phyloP scores from a whole-genome alignment of 2,329 filamentous ascomycete genomes.

The Penicillium sp. region DNA sequence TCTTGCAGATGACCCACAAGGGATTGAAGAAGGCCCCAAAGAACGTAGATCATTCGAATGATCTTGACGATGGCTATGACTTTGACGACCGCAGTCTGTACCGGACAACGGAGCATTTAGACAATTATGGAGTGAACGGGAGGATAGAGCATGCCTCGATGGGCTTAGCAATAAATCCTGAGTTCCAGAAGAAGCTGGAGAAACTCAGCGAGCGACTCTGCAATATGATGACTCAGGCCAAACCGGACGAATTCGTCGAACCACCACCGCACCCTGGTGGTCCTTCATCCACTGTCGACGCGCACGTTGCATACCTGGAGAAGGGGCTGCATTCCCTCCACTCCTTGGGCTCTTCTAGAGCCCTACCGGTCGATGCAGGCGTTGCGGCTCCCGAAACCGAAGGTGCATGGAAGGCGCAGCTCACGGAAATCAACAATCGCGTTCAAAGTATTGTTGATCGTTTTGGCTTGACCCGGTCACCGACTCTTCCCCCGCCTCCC shows the following conservation, averaged over 20 bases:
- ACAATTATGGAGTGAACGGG: slow-evolving; percentile 46
- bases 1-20: slow-evolving; percentile 87
- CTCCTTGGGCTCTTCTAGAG: slow-evolving; percentile 57
- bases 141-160: slow-evolving; percentile 19
- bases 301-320: slow-evolving; percentile 72
- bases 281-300: slow-evolving; percentile 42
- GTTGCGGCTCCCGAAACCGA: slow-evolving; percentile 46
- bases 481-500: slow-evolving; percentile 61
- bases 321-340: slow-evolving; percentile 63
- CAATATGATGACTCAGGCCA: slow-evolving; percentile 61
- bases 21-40: slow-evolving; percentile 63
- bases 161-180: slow-evolving; percentile 52
- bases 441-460: slow-evolving; percentile 61
- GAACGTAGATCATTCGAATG: slow-evolving; percentile 66
- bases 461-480: slow-evolving; percentile 45
- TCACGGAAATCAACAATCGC: slow-evolving; percentile 65
- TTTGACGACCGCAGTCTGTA: slow-evolving; percentile 81
- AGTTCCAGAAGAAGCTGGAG: slow-evolving; percentile 67
- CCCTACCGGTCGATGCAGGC: neutral
- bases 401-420: slow-evolving; percentile 43
- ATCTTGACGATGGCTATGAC: slow-evolving; percentile 67
- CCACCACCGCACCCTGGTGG: slow-evolving; percentile 38
- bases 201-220: slow-evolving; percentile 67
- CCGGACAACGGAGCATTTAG: slow-evolving; percentile 65
- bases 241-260: slow-evolving; percentile 39